These are phyloP conservation scores for Euphrasia confusa DNA, from an alignment of 257 asterid genomes.

Conservation along the genomic window DNA sequence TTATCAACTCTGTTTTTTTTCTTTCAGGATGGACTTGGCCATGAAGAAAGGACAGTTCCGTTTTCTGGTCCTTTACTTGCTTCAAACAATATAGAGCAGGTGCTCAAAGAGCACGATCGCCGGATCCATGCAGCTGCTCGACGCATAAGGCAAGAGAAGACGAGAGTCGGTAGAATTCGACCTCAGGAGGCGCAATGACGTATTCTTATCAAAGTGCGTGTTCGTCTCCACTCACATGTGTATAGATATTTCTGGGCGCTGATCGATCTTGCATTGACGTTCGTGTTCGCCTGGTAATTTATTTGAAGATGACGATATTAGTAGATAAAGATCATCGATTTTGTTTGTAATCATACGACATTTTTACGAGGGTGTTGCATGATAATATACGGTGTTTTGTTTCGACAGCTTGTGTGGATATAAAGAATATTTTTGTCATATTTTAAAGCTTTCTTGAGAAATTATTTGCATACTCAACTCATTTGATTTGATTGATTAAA, in stretches of 20 bases:
- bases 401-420: too few relatives aligned
- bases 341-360: too few relatives aligned
- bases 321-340: too few relatives aligned
- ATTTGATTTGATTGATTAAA: too few relatives aligned
- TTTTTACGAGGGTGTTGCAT: too few relatives aligned
- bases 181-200: constrained; percentile 27
- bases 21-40: constrained; percentile 37
- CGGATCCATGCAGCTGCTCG: constrained; percentile 81
- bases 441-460: too few relatives aligned
- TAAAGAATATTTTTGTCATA: too few relatives aligned
- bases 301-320: too few relatives aligned
- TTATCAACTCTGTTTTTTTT: neutral
- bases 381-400: too few relatives aligned
- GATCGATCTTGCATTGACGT: neutral
- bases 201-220: neutral
- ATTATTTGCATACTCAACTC: too few relatives aligned
- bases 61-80: constrained; percentile 75
- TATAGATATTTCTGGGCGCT: neutral
- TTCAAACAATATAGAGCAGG: constrained; percentile 64
- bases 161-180: constrained; percentile 37
- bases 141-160: constrained; percentile 55
- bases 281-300: too few relatives aligned
- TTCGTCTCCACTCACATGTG: constrained; percentile 20
- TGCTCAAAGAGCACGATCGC: constrained; percentile 83
- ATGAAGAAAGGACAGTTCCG: constrained; percentile 44